Evolutionary conservation across 306 rosid genomes (phyloP).

Genomic region (Cotoneaster glaucophyllus): DNA sequence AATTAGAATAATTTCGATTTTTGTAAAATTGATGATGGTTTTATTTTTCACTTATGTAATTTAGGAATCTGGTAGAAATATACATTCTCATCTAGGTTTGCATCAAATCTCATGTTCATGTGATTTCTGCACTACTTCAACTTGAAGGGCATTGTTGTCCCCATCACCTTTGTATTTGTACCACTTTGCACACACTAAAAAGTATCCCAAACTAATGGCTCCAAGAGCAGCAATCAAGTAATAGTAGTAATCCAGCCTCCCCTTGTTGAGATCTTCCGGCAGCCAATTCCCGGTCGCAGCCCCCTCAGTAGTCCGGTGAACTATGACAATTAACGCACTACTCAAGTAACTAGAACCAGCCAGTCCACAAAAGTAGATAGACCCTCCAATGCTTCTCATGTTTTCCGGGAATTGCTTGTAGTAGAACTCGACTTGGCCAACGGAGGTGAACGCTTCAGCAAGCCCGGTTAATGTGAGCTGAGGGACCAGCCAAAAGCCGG

Average conservation of each 20-base stretch:
- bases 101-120: background rate
- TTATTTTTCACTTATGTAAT: background rate
- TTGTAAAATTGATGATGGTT: background rate
- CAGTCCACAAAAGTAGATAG: conserved; percentile 55
- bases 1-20: background rate
- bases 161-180: conserved; percentile 46
- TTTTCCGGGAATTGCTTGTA: conserved; percentile 89
- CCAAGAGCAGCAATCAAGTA: conserved; percentile 47
- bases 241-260: conserved; percentile 71
- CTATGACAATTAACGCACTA: conserved; percentile 39
- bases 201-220: conserved; percentile 51
- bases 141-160: conserved; percentile 11
- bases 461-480: conserved; percentile 54
- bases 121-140: conserved; percentile 11
- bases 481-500: conserved; percentile 66
- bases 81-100: background rate
- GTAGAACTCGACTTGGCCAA: conserved; percentile 72
- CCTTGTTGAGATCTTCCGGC: conserved; percentile 81
- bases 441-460: conserved; percentile 42
- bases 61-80: background rate
- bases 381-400: conserved; percentile 79
- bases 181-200: conserved; percentile 55
- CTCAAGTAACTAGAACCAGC: conserved; percentile 69
- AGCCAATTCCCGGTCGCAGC: conserved; percentile 60
- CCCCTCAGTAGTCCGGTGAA: conserved; percentile 34